Conservation (phyloP, 768 basidiomycete genomes). For the Tremella yokohamensis region DNA sequence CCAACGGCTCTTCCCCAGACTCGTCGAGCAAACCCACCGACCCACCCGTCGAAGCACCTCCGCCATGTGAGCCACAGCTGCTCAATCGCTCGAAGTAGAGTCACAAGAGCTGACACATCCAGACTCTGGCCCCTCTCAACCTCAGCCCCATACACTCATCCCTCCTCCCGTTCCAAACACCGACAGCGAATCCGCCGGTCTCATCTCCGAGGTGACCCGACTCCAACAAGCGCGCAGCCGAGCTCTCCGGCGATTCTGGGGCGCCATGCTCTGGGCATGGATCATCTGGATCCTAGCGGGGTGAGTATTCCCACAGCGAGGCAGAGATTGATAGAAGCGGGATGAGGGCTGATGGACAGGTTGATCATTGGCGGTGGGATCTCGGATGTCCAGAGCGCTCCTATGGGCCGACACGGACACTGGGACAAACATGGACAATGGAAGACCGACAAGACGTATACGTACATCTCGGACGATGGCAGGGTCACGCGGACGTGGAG, state of each 20-base stretch:
- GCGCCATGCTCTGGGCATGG: conserved; percentile 43
- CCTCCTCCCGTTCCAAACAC: background rate
- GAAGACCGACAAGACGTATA: conserved; percentile 17
- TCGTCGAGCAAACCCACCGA: background rate
- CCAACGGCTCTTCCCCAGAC: background rate
- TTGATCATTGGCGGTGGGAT: conserved; percentile 41
- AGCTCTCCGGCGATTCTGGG: conserved; percentile 41
- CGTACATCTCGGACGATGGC: conserved; percentile 1
- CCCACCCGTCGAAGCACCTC: background rate
- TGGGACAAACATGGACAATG: conserved; percentile 45
- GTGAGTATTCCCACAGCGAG: conserved; percentile 22
- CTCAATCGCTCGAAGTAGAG: too few relatives aligned
- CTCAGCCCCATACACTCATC: background rate
- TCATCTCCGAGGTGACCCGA: too few relatives aligned
- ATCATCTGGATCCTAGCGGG: conserved; percentile 43
- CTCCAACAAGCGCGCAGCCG: conserved; percentile 27
- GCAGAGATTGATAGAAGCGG: background rate
- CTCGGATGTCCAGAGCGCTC: conserved; percentile 27
- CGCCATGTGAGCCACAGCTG: conserved; percentile 3
- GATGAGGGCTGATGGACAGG: conserved; percentile 15
- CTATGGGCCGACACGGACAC: conserved; percentile 34
- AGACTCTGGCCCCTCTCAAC: conserved; percentile 1
- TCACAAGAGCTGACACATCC: too few relatives aligned
- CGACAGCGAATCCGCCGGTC: too few relatives aligned
- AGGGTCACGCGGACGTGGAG: conserved; percentile 3